These are phyloP conservation scores for Clohesyomyces aquaticus DNA, from an alignment of 495 filamentous ascomycete species.

Conservation along the genomic window DNA sequence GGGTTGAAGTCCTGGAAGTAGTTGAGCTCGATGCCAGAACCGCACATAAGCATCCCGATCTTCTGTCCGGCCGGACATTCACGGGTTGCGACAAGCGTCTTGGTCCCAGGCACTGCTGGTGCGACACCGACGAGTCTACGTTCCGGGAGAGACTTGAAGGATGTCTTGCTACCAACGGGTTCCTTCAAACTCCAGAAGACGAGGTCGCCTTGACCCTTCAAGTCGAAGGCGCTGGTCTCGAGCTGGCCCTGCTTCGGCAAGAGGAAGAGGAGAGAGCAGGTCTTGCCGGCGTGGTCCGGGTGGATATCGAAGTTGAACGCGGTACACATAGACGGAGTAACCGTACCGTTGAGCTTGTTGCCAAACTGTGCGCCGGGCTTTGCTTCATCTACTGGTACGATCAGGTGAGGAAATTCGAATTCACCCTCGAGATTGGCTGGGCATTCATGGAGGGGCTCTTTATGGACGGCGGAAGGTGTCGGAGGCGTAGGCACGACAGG, in stretches of 20 bases:
- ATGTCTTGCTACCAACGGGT: constrained; percentile 51
- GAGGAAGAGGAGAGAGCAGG: constrained; percentile 68
- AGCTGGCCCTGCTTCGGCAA: constrained; percentile 54
- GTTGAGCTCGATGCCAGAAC: constrained; percentile 58
- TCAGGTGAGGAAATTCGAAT: constrained; percentile 68
- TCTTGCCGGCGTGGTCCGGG: constrained; percentile 55
- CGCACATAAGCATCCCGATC: constrained; percentile 58
- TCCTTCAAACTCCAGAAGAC: constrained; percentile 46
- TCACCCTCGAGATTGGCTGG: constrained; percentile 53
- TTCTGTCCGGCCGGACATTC: constrained; percentile 58
- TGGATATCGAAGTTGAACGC: constrained; percentile 75
- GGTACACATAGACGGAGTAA: constrained; percentile 57
- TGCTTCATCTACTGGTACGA: constrained; percentile 65
- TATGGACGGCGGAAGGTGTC: not conserved
- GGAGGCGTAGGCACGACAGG: not conserved
- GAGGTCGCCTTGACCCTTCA: constrained; percentile 52
- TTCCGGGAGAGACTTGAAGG: constrained; percentile 5
- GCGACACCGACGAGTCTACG: not conserved
- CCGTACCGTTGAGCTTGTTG: constrained; percentile 49
- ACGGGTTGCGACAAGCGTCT: not conserved
- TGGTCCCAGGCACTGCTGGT: not conserved
- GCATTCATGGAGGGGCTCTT: not conserved
- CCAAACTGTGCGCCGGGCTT: constrained; percentile 57
- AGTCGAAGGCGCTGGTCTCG: constrained; percentile 53
- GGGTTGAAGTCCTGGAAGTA: constrained; percentile 69